Evolutionary conservation across 345 rosid species (phyloP).

Genomic region (Psidium guajava): DNA sequence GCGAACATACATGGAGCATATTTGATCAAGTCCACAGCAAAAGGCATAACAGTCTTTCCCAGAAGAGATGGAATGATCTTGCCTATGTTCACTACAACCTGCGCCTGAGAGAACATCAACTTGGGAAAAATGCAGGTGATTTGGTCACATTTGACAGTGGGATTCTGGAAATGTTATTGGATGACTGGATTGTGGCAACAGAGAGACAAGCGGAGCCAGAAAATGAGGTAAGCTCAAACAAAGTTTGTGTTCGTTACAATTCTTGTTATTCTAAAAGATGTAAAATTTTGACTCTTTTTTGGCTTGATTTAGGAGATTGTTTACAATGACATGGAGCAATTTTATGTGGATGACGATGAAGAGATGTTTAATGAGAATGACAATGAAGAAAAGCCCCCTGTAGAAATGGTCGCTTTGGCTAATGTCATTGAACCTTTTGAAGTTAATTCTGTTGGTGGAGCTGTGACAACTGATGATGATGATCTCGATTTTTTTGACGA

Average conservation of each 20-base stretch:
- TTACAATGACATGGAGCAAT: constrained; percentile 33
- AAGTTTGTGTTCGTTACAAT: not conserved
- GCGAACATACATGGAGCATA: constrained; percentile 67
- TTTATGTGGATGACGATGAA: constrained; percentile 24
- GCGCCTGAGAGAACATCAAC: constrained; percentile 46
- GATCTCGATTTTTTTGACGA: constrained; percentile 45
- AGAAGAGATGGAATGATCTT: constrained; percentile 48
- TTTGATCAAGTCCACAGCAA: constrained; percentile 47
- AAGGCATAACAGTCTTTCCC: constrained; percentile 40
- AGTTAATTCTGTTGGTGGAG: constrained; percentile 23
- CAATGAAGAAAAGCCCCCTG: constrained; percentile 24
- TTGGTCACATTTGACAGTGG: constrained; percentile 33
- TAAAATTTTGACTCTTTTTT: not conserved
- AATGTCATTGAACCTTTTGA: constrained; percentile 29
- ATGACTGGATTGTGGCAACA: constrained; percentile 52
- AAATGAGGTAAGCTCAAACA: constrained; percentile 45
- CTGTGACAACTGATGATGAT: constrained; percentile 41
- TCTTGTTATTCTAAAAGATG: not conserved
- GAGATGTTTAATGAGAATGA: constrained; percentile 35
- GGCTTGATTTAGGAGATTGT: constrained; percentile 33
- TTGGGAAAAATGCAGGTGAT: constrained; percentile 26
- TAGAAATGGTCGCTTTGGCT: constrained; percentile 26
- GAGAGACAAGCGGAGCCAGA: constrained; percentile 29
- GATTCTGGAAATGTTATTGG: constrained; percentile 38
- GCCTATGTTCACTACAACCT: constrained; percentile 70